These are phyloP conservation scores for Kodamaea kakaduensis DNA, from an alignment of 805 yeast species.

Conservation along the genomic window DNA sequence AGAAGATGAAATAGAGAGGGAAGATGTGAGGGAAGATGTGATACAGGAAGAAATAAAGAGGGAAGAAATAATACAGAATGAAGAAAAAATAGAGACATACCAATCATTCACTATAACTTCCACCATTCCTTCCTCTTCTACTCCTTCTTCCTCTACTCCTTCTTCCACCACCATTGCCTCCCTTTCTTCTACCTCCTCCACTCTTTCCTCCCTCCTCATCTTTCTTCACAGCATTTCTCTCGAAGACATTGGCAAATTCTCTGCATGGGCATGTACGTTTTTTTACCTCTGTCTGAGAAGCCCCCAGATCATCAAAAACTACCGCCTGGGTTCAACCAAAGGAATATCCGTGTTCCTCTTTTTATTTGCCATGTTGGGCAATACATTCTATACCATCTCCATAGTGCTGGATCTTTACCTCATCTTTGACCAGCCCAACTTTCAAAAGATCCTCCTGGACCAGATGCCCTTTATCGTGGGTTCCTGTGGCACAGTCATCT, in stretches of 20 bases:
- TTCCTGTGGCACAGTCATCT: conserved; percentile 39
- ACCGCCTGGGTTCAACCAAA: conserved; percentile 24
- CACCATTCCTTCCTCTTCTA: too few species aligned
- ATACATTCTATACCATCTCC: conserved; percentile 32
- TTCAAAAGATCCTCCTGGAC: conserved; percentile 27
- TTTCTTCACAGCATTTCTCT: conserved; percentile 2
- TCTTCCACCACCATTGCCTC: too few species aligned
- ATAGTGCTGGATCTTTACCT: conserved; percentile 28
- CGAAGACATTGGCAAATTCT: conserved; percentile 21
- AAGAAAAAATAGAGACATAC: too few species aligned
- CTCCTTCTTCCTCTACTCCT: too few species aligned
- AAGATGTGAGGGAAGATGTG: too few species aligned
- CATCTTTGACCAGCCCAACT: conserved; percentile 9
- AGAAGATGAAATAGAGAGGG: too few species aligned
- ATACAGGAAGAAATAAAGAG: too few species aligned
- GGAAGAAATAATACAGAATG: too few species aligned
- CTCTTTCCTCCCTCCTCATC: too few species aligned
- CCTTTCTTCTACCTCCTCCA: not conserved
- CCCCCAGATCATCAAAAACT: conserved; percentile 36
- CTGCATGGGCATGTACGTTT: conserved; percentile 33
- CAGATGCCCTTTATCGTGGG: conserved; percentile 85
- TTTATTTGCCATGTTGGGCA: conserved; percentile 35
- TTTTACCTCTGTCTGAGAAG: conserved; percentile 30
- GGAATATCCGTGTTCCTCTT: conserved; percentile 35
- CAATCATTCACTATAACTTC: too few species aligned